Conservation (phyloP, 2,329 filamentous ascomycete species). For the Pseudogymnoascus sp. region DNA sequence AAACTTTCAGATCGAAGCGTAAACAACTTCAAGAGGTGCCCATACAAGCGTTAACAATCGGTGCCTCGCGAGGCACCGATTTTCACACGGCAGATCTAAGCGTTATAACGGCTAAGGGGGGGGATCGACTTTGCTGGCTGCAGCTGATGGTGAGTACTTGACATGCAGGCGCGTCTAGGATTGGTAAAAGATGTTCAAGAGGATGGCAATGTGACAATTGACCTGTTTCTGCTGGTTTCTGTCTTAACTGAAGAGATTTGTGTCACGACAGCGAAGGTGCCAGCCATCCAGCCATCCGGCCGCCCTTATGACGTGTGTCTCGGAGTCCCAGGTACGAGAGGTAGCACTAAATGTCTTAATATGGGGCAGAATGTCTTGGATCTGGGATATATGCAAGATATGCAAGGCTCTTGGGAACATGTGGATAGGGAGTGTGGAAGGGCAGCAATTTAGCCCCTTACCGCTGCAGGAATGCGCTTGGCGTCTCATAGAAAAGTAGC, state of each 20-base stretch:
- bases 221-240: background rate
- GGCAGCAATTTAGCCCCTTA: background rate
- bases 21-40: background rate
- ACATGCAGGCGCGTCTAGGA: background rate
- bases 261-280: background rate
- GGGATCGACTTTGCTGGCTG: background rate
- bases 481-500: background rate
- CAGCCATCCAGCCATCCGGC: background rate
- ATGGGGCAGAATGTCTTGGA: background rate
- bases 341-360: background rate
- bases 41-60: constrained; percentile 8
- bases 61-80: constrained; percentile 6
- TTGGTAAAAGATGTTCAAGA: constrained; percentile 3
- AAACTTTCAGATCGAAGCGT: background rate
- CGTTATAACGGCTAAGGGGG: background rate
- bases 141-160: background rate
- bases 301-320: constrained; percentile 7
- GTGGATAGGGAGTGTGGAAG: background rate
- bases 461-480: background rate
- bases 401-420: background rate
- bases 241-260: constrained; percentile 6
- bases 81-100: constrained; percentile 7
- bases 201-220: constrained; percentile 6
- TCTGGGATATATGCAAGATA: background rate
- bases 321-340: background rate